Evolutionary conservation across 257 asterid genomes (phyloP).

Genomic region (Gentiana dahurica): DNA sequence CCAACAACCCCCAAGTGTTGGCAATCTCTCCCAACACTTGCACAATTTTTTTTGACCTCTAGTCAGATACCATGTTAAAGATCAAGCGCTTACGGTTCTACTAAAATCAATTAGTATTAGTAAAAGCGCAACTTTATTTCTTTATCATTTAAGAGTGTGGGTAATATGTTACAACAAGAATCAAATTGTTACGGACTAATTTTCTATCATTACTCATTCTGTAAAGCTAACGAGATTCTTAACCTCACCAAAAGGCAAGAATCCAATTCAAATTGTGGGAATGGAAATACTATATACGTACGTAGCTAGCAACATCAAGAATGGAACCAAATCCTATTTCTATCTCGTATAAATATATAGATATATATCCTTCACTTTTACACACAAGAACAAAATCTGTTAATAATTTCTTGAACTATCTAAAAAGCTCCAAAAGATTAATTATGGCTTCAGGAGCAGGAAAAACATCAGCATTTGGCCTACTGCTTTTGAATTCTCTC

Average conservation of each 20-base stretch:
- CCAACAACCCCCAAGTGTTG: too few relatives aligned
- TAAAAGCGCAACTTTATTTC: too few relatives aligned
- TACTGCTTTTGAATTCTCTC: slow-evolving; percentile 41
- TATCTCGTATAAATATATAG: slow-evolving; percentile 8
- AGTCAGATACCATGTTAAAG: too few relatives aligned
- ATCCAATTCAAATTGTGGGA: slow-evolving; percentile 5
- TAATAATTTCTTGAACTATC: slow-evolving; percentile 1
- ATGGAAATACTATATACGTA: slow-evolving; percentile 5
- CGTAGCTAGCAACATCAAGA: slow-evolving; percentile 13
- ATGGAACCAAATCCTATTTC: slow-evolving; percentile 27
- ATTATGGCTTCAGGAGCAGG: slow-evolving; percentile 82
- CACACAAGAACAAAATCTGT: slow-evolving; percentile 7
- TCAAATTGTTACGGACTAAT: too few relatives aligned
- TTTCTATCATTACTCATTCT: too few relatives aligned
- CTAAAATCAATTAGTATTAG: too few relatives aligned
- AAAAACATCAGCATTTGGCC: slow-evolving; percentile 59
- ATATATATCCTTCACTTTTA: slow-evolving; percentile 13
- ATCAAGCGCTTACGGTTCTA: too few relatives aligned
- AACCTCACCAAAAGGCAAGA: slow-evolving; percentile 31
- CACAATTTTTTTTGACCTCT: too few relatives aligned
- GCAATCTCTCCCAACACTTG: too few relatives aligned
- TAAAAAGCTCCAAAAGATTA: slow-evolving; percentile 8
- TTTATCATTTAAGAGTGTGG: too few relatives aligned
- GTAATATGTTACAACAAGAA: too few relatives aligned
- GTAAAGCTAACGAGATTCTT: slow-evolving; percentile 29